Evolutionary conservation across 306 rosid genomes (phyloP).

Genomic region (Fagus crenata): DNA sequence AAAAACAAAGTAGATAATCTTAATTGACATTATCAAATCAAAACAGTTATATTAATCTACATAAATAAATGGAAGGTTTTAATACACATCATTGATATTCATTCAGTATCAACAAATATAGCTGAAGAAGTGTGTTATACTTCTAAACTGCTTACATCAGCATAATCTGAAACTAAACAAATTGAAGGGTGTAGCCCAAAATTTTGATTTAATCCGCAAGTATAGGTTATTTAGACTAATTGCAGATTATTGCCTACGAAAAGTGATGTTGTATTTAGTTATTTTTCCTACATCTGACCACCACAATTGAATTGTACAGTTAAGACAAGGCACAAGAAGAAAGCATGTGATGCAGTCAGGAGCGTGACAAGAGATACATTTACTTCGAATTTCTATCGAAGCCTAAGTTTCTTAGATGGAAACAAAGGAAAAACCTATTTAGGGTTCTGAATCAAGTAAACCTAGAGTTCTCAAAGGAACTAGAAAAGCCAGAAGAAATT

Average conservation of each 20-base stretch:
- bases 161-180: background rate
- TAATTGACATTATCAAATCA: too few species aligned
- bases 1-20: background rate
- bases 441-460: too few species aligned
- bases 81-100: background rate
- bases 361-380: too few species aligned
- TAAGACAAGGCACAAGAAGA: background rate
- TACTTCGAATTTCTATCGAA: too few species aligned
- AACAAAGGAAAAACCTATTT: too few species aligned
- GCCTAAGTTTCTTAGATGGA: too few species aligned
- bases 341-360: background rate
- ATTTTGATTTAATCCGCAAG: background rate
- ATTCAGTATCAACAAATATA: background rate
- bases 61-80: too few species aligned
- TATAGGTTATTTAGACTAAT: background rate
- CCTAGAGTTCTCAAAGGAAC: too few species aligned
- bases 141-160: background rate
- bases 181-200: background rate
- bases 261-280: too few species aligned
- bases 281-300: too few species aligned
- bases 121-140: background rate
- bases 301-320: background rate
- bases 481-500: too few species aligned
- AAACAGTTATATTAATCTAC: too few species aligned
- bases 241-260: background rate